Conservation (phyloP, 2,329 filamentous ascomycete species). For the Volutella citrinella region DNA sequence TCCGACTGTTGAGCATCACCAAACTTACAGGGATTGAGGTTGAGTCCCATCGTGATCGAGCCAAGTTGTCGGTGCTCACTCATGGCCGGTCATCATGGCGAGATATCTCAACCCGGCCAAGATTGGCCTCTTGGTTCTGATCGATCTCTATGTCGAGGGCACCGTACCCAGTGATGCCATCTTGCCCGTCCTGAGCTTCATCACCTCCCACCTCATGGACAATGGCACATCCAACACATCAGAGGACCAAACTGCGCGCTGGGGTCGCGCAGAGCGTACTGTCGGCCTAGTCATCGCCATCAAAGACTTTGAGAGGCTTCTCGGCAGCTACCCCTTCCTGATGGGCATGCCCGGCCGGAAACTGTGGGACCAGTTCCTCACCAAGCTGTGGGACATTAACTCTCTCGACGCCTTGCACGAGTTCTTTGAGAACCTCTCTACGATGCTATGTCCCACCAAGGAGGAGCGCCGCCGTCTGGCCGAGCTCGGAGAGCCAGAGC, state of each 20-base stretch:
- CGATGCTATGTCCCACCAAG: constrained; percentile 59
- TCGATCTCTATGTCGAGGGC: constrained; percentile 76
- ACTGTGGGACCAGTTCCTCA: constrained; percentile 85
- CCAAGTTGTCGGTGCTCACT: too few species aligned
- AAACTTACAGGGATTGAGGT: too few species aligned
- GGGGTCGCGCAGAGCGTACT: constrained; percentile 47
- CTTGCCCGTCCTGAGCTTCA: constrained; percentile 74
- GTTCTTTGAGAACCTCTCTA: constrained; percentile 64
- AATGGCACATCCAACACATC: constrained; percentile 26
- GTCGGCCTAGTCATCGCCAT: constrained; percentile 54
- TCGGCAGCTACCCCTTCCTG: constrained; percentile 49
- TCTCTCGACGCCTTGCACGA: constrained; percentile 76
- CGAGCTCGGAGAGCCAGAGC: constrained; percentile 40
- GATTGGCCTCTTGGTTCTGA: constrained; percentile 75
- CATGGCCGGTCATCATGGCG: too few species aligned
- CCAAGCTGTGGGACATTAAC: constrained; percentile 78
- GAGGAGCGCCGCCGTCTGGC: constrained; percentile 56
- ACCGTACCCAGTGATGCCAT: constrained; percentile 67
- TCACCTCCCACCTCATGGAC: constrained; percentile 68
- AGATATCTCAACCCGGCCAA: constrained; percentile 88
- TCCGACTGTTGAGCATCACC: too few species aligned
- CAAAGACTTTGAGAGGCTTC: constrained; percentile 57
- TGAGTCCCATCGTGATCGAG: too few species aligned
- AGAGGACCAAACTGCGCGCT: constrained; percentile 32
- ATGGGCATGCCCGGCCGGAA: constrained; percentile 67